Conservation (phyloP, 805 yeast genomes). For the Candida dendrica region DNA sequence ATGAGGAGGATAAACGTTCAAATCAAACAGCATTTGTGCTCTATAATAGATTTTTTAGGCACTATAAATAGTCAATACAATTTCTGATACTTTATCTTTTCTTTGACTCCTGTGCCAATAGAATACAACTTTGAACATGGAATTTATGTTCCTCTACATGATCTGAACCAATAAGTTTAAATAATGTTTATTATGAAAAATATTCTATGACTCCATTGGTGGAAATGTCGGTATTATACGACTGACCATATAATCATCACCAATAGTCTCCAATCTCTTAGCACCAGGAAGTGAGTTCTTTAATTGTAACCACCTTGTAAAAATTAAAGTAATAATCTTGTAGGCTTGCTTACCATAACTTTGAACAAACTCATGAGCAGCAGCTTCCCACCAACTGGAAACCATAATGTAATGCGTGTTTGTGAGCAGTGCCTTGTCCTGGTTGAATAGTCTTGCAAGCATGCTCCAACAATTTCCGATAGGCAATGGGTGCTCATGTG, state of each 20-base stretch:
- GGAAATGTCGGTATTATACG: constrained; percentile 37
- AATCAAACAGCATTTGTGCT: too few species aligned
- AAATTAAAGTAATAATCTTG: constrained; percentile 47
- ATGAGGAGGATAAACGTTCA: too few species aligned
- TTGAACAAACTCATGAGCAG: constrained; percentile 46
- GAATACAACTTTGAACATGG: too few species aligned
- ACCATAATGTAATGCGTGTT: constrained; percentile 67
- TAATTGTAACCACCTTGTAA: constrained; percentile 48
- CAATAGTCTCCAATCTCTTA: constrained; percentile 64
- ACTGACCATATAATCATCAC: constrained; percentile 64
- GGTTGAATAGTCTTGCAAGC: constrained; percentile 65
- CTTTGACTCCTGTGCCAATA: too few species aligned
- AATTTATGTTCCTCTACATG: too few species aligned
- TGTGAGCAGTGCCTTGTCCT: constrained; percentile 38
- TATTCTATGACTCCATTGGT: constrained; percentile 22
- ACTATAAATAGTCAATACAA: too few species aligned
- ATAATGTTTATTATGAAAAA: too few species aligned
- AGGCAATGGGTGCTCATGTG: constrained; percentile 46
- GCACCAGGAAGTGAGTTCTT: constrained; percentile 64
- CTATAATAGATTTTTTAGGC: too few species aligned
- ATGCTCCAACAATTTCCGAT: constrained; percentile 58
- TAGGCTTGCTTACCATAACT: constrained; percentile 64
- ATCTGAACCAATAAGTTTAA: too few species aligned
- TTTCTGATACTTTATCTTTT: too few species aligned
- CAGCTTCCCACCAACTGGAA: constrained; percentile 90